Evolutionary conservation across 768 basidiomycete genomes (phyloP).

Genomic region (Dictyophora rubrovolvata): DNA sequence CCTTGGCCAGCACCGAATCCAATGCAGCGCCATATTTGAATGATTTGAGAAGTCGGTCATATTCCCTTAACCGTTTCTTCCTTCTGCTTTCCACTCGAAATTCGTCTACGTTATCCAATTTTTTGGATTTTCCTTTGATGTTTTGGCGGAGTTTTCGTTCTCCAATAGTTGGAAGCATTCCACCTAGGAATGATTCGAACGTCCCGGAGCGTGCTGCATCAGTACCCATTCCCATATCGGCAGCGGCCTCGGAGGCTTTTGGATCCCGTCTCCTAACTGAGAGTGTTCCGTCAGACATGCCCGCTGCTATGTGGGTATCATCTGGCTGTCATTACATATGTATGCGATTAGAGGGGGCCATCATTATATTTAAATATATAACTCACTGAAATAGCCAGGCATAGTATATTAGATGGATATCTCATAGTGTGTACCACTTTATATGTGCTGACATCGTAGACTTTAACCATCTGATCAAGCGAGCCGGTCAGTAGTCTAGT

Average conservation of each 20-base stretch:
- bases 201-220: constrained; percentile 41
- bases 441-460: constrained; percentile 90
- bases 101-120: constrained; percentile 59
- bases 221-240: constrained; percentile 25
- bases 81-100: constrained; percentile 66
- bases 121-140: constrained; percentile 30
- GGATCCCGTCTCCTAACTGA: constrained; percentile 85
- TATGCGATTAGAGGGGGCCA: not conserved
- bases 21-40: constrained; percentile 95
- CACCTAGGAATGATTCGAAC: constrained; percentile 59
- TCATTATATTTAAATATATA: too few species aligned
- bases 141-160: constrained; percentile 35
- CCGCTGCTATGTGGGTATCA: constrained; percentile 90
- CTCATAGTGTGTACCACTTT: constrained; percentile 98
- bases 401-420: constrained; percentile 87
- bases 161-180: constrained; percentile 44
- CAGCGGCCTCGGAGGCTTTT: constrained; percentile 48
- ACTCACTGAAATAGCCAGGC: constrained; percentile 83
- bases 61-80: constrained; percentile 65
- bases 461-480: constrained; percentile 97
- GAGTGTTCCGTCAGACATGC: constrained; percentile 98
- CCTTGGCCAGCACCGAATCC: constrained; percentile 83
- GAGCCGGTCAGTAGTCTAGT: constrained; percentile 80
- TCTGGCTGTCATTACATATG: constrained; percentile 55
- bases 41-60: constrained; percentile 79